These are phyloP conservation scores for Ascochyta rabiei DNA, from an alignment of 2,329 filamentous ascomycete species.

Conservation along the genomic window DNA sequence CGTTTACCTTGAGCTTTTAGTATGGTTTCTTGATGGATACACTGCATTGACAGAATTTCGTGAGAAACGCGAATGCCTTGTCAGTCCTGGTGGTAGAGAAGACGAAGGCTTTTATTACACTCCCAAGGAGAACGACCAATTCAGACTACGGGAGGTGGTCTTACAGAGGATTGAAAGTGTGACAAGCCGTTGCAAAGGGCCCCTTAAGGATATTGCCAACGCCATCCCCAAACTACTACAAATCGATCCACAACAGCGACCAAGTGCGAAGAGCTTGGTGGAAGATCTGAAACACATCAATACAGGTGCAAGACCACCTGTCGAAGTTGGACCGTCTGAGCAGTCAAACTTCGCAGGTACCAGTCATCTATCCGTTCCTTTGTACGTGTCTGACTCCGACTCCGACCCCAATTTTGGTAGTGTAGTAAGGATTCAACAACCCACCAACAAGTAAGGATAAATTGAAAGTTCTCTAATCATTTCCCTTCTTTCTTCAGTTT, in stretches of 20 bases:
- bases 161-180: neutral
- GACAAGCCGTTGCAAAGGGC: neutral
- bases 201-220: neutral
- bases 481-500: too few species aligned
- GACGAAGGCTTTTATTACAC: conserved; percentile 9
- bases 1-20: neutral
- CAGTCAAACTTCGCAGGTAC: neutral
- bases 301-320: neutral
- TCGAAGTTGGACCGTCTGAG: neutral
- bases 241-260: neutral
- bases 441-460: neutral
- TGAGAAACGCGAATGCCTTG: neutral
- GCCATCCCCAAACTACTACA: neutral
- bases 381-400: neutral
- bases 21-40: conserved; percentile 7
- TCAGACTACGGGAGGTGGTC: neutral
- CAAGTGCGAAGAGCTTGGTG: neutral
- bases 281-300: neutral
- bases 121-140: neutral
- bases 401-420: neutral
- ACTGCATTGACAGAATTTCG: neutral
- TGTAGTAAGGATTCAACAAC: neutral
- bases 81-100: neutral
- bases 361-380: neutral
- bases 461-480: too few species aligned